phyloP scores from a whole-genome alignment of 2,329 filamentous ascomycete species.

The Penicillium hordei region DNA sequence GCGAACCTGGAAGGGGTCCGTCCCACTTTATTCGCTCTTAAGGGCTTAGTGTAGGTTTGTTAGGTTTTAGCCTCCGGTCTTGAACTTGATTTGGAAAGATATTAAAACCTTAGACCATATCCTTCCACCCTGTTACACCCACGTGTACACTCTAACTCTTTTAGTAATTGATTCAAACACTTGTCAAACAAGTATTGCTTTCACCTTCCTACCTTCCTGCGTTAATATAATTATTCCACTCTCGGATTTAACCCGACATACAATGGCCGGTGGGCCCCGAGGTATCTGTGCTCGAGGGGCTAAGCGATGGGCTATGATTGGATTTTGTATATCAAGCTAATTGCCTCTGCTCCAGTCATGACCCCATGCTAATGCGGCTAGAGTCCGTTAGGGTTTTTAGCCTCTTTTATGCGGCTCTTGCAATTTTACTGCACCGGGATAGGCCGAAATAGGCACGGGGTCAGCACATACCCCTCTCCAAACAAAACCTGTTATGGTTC shows the following conservation, averaged over 20 bases:
- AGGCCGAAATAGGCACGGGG: not conserved
- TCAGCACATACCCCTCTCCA: not conserved
- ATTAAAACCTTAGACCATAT: not conserved
- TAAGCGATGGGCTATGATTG: slow-evolving; percentile 1
- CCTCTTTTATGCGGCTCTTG: slow-evolving; percentile 24
- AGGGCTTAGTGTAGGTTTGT: not conserved
- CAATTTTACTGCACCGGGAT: slow-evolving; percentile 4
- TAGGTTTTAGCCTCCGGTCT: not conserved
- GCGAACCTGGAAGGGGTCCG: not conserved
- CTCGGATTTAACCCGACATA: not conserved
- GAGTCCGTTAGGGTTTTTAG: slow-evolving; percentile 3
- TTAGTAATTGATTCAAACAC: not conserved
- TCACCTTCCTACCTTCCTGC: not conserved
- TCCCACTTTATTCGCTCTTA: not conserved
- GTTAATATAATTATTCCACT: not conserved
- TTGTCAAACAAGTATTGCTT: not conserved
- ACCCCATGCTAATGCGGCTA: slow-evolving; percentile 10
- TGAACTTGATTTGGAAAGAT: not conserved
- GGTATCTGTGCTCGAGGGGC: not conserved
- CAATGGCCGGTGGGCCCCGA: slow-evolving; percentile 1
- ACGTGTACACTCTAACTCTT: not conserved
- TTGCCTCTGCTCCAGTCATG: slow-evolving; percentile 5
- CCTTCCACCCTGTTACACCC: not conserved
- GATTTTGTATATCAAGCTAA: not conserved
- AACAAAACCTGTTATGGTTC: not conserved